These are phyloP conservation scores for Cubamyces lactineus DNA, from an alignment of 768 basidiomycete species.

Conservation along the genomic window DNA sequence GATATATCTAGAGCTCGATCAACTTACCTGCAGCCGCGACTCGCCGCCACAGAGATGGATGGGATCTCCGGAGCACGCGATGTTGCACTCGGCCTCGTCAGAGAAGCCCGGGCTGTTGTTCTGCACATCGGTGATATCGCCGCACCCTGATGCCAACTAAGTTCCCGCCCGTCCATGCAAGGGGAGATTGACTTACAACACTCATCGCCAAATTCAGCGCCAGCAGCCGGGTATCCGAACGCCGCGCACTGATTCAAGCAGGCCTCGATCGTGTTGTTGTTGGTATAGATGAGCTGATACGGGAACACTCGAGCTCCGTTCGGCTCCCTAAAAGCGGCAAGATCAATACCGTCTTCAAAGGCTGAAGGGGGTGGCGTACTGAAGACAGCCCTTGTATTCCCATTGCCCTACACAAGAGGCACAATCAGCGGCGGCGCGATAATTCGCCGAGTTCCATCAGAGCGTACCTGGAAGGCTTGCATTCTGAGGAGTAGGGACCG, in stretches of 20 bases:
- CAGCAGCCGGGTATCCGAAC: conserved; percentile 74
- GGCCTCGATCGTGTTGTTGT: conserved; percentile 63
- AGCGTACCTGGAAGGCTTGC: conserved; percentile 51
- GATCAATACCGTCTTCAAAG: background rate
- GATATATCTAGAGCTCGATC: conserved; percentile 18
- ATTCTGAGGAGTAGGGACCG: conserved; percentile 60
- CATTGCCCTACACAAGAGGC: conserved; percentile 46
- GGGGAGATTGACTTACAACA: conserved; percentile 57
- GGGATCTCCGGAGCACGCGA: conserved; percentile 72
- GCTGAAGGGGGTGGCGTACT: conserved; percentile 43
- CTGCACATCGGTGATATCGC: conserved; percentile 60
- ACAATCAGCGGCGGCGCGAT: background rate
- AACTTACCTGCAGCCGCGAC: conserved; percentile 55
- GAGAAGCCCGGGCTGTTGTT: conserved; percentile 37
- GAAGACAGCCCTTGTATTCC: conserved; percentile 67
- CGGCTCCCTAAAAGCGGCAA: conserved; percentile 47
- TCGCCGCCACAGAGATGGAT: conserved; percentile 68
- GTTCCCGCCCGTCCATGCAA: background rate
- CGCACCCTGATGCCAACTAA: conserved; percentile 55
- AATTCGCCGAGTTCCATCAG: background rate
- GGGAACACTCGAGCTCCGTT: conserved; percentile 54
- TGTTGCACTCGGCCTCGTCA: conserved; percentile 44
- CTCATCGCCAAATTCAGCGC: conserved; percentile 69
- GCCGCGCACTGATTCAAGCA: conserved; percentile 72
- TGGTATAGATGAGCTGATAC: conserved; percentile 58